These are phyloP conservation scores for Rhizoclosmatium globosum DNA, from an alignment of 192 early-diverging fungal genomes.

Conservation along the genomic window DNA sequence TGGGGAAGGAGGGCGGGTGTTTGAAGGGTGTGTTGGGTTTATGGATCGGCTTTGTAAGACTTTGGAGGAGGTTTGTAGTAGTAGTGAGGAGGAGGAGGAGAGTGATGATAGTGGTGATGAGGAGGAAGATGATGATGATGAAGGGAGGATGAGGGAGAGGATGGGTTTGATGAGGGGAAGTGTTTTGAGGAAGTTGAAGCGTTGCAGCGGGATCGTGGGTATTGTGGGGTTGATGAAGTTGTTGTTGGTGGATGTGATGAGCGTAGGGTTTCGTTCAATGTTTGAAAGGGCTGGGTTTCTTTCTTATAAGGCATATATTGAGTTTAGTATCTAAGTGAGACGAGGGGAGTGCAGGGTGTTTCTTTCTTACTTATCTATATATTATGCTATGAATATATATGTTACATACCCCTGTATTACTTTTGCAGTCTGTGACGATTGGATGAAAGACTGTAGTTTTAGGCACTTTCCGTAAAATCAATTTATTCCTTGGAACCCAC, in stretches of 20 bases:
- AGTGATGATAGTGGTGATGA: background rate
- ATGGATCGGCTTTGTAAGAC: conserved; percentile 17
- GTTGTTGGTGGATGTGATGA: background rate
- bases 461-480: too few species aligned
- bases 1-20: background rate
- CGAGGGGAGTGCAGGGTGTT: too few species aligned
- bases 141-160: conserved; percentile 1
- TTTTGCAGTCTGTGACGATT: too few species aligned
- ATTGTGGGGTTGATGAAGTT: background rate
- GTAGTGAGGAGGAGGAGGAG: background rate
- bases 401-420: too few species aligned
- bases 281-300: background rate
- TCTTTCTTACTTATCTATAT: too few species aligned
- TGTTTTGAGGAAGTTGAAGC: background rate
- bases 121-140: conserved; percentile 7
- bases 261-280: background rate
- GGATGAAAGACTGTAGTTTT: too few species aligned
- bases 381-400: too few species aligned
- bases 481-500: too few species aligned
- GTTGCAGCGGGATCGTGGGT: background rate
- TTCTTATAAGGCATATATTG: too few species aligned
- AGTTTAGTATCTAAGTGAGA: too few species aligned
- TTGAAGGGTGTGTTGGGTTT: background rate
- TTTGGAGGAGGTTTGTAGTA: conserved; percentile 19
- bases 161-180: background rate